Evolutionary conservation across 2,329 filamentous ascomycete genomes (phyloP), one percentile per base, ranked within the genome.

Genomic region (Colletotrichum musae): DNA sequence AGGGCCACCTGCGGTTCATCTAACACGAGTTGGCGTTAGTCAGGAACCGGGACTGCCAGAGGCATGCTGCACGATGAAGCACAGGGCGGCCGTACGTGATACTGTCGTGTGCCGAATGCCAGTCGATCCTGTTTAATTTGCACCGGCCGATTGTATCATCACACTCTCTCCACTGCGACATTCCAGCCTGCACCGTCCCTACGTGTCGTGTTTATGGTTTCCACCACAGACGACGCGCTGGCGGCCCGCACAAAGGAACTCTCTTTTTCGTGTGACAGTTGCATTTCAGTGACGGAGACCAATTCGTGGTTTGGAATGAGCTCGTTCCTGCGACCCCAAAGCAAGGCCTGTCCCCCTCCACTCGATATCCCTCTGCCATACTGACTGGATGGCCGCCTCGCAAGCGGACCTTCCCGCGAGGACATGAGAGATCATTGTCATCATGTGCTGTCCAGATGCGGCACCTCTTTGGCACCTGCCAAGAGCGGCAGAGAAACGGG

Each of bases 41-140:
- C 18, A 15, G n/a, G 12, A 12, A 18, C n/a, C 47, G 16, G 13
- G 41, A 3, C 18, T 39, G 9, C 24, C 13, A 9, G 26, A 66
- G 63, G 63, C 10, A 70, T 47, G 67, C 63, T 51, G n/a, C 36
- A 60, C 62, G 39, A 64, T 58, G 58, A 54, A 56, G 26, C 50
- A 56, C 63, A 36, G 16, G 41, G 41, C 41, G 13, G 16, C 10
- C 13, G 41, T 15, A 15, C 41, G 48, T 45, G 16, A 53, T 61
- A 21, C 54, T 28, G 24, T 15, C 48, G 13, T 47, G 24, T 41
- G 51, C 39, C 51, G 39, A 56, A 70, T 70, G 67, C 67, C 67
- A 67, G 51, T 61, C 56, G 15, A 5, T 5, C 28, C 16, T 53
- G 45, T 61, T 21, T 60, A 61, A 70, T 70, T 61, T 70, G 67